Evolutionary conservation across 2,329 filamentous ascomycete species (phyloP).

Genomic region (Dothistroma pini): DNA sequence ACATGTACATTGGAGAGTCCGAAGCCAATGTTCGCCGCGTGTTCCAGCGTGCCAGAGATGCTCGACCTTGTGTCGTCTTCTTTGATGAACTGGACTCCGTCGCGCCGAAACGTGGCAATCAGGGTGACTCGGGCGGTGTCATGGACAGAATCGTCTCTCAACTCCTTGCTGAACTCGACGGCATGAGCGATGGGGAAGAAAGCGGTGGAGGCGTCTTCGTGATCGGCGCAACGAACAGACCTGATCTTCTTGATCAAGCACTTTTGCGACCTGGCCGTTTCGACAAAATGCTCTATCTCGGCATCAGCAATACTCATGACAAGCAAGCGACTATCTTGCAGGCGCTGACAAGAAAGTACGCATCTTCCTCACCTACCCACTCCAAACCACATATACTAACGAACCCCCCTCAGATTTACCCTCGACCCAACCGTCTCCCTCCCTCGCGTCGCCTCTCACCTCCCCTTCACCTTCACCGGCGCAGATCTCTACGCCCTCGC

Average conservation of each 20-base stretch:
- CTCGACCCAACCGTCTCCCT: slow-evolving; percentile 78
- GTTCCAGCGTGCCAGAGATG: slow-evolving; percentile 82
- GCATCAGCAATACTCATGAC: slow-evolving; percentile 92
- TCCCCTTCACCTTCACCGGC: slow-evolving; percentile 96
- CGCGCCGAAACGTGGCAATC: slow-evolving; percentile 92
- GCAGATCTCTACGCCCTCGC: slow-evolving; percentile 97
- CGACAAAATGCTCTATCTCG: slow-evolving; percentile 97
- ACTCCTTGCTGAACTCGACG: slow-evolving; percentile 89
- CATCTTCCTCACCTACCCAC: slow-evolving; percentile 23
- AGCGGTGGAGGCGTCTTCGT: slow-evolving; percentile 84
- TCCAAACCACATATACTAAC: not conserved
- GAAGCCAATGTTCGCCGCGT: slow-evolving; percentile 88
- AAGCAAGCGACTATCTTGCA: slow-evolving; percentile 95
- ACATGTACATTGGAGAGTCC: slow-evolving; percentile 95
- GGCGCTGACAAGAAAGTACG: slow-evolving; percentile 87
- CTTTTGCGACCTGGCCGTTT: slow-evolving; percentile 86
- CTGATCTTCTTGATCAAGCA: slow-evolving; percentile 87
- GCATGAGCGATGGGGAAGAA: slow-evolving; percentile 92
- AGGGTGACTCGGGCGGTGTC: slow-evolving; percentile 93
- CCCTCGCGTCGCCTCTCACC: slow-evolving; percentile 63
- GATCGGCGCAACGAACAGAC: slow-evolving; percentile 92
- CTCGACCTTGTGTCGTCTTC: slow-evolving; percentile 84
- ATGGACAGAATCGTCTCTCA: slow-evolving; percentile 98
- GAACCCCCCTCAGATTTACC: slow-evolving; percentile 62
- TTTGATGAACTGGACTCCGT: slow-evolving; percentile 93